phyloP scores from a whole-genome alignment of 1,284 basidiomycete species.

The Ganoderma multipileum region DNA sequence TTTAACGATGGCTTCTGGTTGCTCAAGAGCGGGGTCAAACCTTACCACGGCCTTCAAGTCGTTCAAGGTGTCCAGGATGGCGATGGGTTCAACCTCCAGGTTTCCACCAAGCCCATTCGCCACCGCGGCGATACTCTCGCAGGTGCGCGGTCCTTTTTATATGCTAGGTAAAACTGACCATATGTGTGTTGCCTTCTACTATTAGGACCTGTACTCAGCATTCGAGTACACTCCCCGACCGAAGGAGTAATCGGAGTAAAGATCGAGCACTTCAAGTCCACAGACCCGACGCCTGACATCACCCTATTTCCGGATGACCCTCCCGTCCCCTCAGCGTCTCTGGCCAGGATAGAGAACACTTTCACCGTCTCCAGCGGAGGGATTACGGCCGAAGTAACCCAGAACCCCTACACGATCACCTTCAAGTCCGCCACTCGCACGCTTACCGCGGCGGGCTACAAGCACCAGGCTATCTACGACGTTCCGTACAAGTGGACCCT shows the following conservation, averaged over 20 bases:
- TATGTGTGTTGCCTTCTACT: slow-evolving; percentile 22
- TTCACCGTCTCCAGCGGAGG: slow-evolving; percentile 52
- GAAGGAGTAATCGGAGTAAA: slow-evolving; percentile 72
- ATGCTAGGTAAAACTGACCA: slow-evolving; percentile 13
- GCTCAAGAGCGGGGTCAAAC: slow-evolving; percentile 68
- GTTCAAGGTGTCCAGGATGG: slow-evolving; percentile 51
- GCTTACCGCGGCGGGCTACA: slow-evolving; percentile 62
- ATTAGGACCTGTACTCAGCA: slow-evolving; percentile 62
- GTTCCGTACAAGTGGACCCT: slow-evolving; percentile 69
- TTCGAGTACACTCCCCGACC: slow-evolving; percentile 69
- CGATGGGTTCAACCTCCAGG: slow-evolving; percentile 62
- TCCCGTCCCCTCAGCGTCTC: slow-evolving; percentile 50
- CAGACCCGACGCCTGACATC: slow-evolving; percentile 55
- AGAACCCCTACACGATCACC: slow-evolving; percentile 66
- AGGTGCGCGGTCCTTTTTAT: slow-evolving; percentile 44
- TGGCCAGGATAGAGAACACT: slow-evolving; percentile 46
- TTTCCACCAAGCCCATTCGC: slow-evolving; percentile 69
- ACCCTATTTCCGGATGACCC: slow-evolving; percentile 69
- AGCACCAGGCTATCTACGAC: slow-evolving; percentile 70
- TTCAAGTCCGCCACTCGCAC: slow-evolving; percentile 59
- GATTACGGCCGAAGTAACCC: slow-evolving; percentile 58
- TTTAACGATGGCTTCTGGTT: slow-evolving; percentile 74
- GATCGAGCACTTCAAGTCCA: slow-evolving; percentile 65
- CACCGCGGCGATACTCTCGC: slow-evolving; percentile 75
- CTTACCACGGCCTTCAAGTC: slow-evolving; percentile 63